phyloP scores from a whole-genome alignment of 208 protist species.

The Lotmaria passim region DNA sequence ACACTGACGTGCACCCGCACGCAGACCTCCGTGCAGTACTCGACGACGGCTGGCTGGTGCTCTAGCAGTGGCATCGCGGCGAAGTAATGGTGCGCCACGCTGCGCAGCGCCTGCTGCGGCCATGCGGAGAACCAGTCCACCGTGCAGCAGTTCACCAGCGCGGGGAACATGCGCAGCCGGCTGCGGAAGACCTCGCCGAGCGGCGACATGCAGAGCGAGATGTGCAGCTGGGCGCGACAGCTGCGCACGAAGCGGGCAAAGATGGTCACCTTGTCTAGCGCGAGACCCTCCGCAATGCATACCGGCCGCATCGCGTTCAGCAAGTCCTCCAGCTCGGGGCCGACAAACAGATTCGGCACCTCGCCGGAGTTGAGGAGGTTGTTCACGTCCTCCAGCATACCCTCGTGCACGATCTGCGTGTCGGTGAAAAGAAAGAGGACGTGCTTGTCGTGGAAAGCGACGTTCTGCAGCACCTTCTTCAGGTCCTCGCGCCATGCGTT shows the following conservation, averaged over 20 bases:
- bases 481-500: conserved; percentile 97
- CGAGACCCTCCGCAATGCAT: conserved; percentile 90
- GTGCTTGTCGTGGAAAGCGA: conserved; percentile 95
- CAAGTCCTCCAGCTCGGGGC: conserved; percentile 94
- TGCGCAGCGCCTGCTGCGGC: conserved; percentile 94
- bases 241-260: conserved; percentile 94
- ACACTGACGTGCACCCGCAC: conserved; percentile 96
- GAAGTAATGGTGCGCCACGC: conserved; percentile 94
- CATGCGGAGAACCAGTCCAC: conserved; percentile 99
- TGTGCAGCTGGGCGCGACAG: conserved; percentile 95
- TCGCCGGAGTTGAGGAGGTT: conserved; percentile 98
- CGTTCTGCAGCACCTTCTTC: conserved; percentile 89
- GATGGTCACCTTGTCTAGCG: conserved; percentile 94
- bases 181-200: conserved; percentile 95
- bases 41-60: conserved; percentile 40
- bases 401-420: conserved; percentile 97
- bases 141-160: conserved; percentile 98
- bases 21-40: conserved; percentile 90
- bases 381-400: conserved; percentile 99
- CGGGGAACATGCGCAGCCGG: conserved; percentile 98
- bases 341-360: conserved; percentile 97
- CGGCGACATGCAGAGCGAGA: conserved; percentile 97
- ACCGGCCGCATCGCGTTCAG: conserved; percentile 94
- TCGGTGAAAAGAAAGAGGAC: conserved; percentile 98
- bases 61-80: conserved; percentile 46